Percentiles rank a stretch among this genome's conserved stretches.
phyloP scores from a whole-genome alignment of 805 yeast genomes.

The Candida railenensis region DNA sequence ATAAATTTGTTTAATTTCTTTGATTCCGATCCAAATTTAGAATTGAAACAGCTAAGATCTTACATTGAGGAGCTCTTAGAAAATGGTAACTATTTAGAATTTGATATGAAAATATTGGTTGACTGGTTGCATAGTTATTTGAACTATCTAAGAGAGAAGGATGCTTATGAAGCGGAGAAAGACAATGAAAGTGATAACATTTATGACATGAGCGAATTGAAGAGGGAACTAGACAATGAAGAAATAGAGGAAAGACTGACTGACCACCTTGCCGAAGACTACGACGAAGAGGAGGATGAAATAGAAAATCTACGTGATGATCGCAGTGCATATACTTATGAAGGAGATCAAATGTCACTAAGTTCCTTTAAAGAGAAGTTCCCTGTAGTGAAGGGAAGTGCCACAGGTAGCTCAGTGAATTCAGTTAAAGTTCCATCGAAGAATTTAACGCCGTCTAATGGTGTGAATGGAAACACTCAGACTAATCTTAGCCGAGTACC shows the following conservation, averaged over 20 bases:
- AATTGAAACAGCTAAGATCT: background rate
- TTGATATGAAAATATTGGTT: conserved; percentile 35
- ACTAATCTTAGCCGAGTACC: background rate
- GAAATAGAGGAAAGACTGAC: background rate
- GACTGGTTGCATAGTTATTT: conserved; percentile 40
- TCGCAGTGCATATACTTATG: too few relatives aligned
- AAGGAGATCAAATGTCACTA: background rate
- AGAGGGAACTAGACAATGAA: background rate
- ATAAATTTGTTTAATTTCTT: conserved; percentile 42
- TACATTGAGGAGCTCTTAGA: conserved; percentile 21
- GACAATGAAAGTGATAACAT: background rate
- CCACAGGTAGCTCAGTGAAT: background rate
- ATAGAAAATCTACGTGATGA: background rate
- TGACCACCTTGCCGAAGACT: background rate
- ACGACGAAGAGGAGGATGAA: background rate
- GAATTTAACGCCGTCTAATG: background rate
- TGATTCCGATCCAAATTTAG: conserved; percentile 18
- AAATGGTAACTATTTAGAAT: conserved; percentile 27
- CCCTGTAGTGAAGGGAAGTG: background rate
- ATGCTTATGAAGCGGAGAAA: conserved; percentile 9
- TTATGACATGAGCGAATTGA: background rate
- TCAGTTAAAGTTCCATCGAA: background rate
- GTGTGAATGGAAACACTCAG: background rate
- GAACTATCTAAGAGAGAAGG: conserved; percentile 32
- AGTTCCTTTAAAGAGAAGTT: background rate